These are phyloP conservation scores for Cladosporium velox DNA, from an alignment of 2,329 filamentous ascomycete species.

Conservation along the genomic window DNA sequence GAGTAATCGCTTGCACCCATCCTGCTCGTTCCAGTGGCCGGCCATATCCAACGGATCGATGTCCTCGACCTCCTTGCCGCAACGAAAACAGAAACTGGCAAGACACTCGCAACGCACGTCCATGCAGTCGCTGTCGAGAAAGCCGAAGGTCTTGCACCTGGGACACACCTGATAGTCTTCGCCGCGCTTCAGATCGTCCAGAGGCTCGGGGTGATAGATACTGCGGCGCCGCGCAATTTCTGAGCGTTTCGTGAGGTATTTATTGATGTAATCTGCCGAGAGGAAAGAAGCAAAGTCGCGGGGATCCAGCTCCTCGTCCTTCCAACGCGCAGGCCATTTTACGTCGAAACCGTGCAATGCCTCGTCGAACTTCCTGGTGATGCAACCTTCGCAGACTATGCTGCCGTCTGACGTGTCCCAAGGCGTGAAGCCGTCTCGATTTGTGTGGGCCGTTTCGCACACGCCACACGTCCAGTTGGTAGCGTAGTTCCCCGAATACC, in stretches of 20 bases:
- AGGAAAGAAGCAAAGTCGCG: background rate
- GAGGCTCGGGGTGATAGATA: too few relatives aligned
- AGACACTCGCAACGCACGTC: background rate
- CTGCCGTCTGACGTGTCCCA: background rate
- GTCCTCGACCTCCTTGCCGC: background rate
- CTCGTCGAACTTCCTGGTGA: background rate
- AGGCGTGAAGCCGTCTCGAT: background rate
- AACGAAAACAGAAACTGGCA: background rate
- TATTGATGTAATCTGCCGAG: background rate
- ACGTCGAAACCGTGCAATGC: background rate
- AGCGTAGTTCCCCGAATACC: too few relatives aligned
- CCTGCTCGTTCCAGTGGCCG: background rate
- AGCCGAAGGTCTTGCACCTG: too few relatives aligned
- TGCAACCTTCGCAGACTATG: background rate
- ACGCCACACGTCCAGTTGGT: background rate
- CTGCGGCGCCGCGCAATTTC: background rate
- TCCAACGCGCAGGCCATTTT: background rate
- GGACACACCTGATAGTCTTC: background rate
- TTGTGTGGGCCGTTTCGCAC: background rate
- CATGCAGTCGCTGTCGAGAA: too few relatives aligned
- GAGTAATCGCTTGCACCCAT: background rate
- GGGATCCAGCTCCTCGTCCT: background rate
- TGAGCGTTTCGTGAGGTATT: background rate
- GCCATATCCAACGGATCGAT: background rate
- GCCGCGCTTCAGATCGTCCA: background rate